Percentiles rank a stretch among this genome's conserved stretches.
phyloP scores from a whole-genome alignment of 192 early-diverging fungal species.

The Backusella macrospora region DNA sequence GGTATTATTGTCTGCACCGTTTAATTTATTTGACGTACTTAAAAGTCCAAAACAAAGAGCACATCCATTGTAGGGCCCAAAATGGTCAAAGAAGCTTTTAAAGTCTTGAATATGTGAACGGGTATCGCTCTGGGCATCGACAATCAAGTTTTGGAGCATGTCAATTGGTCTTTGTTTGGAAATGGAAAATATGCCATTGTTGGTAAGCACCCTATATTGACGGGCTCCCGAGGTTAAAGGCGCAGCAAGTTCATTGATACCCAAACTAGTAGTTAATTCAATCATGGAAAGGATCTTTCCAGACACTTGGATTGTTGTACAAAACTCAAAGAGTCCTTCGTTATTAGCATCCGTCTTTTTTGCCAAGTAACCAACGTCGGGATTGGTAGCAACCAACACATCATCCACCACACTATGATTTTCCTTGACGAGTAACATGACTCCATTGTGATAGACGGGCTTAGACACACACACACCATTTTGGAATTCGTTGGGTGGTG shows the following conservation, averaged over 20 bases:
- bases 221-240: constrained; percentile 60
- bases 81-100: not conserved
- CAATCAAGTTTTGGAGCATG: constrained; percentile 62
- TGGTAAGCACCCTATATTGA: constrained; percentile 74
- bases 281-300: constrained; percentile 87
- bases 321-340: constrained; percentile 48
- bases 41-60: constrained; percentile 7
- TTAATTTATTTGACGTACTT: not conserved
- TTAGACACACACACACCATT: constrained; percentile 5
- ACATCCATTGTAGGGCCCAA: not conserved
- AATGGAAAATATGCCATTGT: constrained; percentile 67
- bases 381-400: constrained; percentile 59
- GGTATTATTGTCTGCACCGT: too few relatives aligned
- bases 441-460: constrained; percentile 65
- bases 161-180: constrained; percentile 81
- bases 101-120: not conserved
- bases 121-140: not conserved
- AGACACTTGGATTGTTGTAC: constrained; percentile 58
- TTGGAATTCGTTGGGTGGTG: constrained; percentile 53
- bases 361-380: constrained; percentile 64
- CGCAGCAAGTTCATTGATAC: constrained; percentile 68
- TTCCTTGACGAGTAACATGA: constrained; percentile 52
- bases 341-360: constrained; percentile 20
- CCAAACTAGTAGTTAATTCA: constrained; percentile 50
- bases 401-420: not conserved